Evolutionary conservation across 371 early-diverging fungal species (phyloP).

Genomic region (Mortierella sp.): DNA sequence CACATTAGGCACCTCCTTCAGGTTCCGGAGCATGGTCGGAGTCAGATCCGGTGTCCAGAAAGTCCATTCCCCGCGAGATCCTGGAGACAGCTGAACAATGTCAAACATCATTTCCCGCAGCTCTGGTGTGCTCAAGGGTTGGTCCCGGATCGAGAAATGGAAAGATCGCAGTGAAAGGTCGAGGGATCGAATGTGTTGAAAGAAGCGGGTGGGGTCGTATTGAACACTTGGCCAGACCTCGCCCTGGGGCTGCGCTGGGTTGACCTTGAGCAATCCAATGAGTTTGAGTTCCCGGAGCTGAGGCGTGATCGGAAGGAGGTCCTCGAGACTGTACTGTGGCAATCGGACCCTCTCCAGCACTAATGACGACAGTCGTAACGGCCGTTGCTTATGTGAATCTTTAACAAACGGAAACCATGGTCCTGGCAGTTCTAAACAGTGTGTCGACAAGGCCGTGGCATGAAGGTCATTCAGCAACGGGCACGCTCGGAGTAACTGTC

Average conservation of each 20-base stretch:
- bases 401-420: slow-evolving; percentile 8
- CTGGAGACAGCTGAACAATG: neutral
- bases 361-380: neutral
- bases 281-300: neutral
- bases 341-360: neutral
- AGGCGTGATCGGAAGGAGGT: neutral
- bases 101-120: slow-evolving; percentile 12
- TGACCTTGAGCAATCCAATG: slow-evolving; percentile 3
- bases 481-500: neutral
- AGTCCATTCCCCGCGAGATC: slow-evolving; percentile 1
- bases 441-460: neutral
- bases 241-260: neutral
- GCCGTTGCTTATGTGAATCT: neutral
- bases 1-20: slow-evolving; percentile 1
- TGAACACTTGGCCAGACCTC: slow-evolving; percentile 3
- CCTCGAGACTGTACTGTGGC: slow-evolving; percentile 10
- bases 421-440: slow-evolving; percentile 5
- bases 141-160: slow-evolving; percentile 8
- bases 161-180: neutral
- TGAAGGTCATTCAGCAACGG: neutral
- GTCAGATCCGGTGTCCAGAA: slow-evolving; percentile 5
- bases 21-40: neutral
- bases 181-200: neutral
- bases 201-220: neutral
- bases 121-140: neutral